Evolutionary conservation across 148 eudicot genomes (phyloP), one percentile per base, ranked within the genome.

Genomic region (Hydrangea macrophylla): DNA sequence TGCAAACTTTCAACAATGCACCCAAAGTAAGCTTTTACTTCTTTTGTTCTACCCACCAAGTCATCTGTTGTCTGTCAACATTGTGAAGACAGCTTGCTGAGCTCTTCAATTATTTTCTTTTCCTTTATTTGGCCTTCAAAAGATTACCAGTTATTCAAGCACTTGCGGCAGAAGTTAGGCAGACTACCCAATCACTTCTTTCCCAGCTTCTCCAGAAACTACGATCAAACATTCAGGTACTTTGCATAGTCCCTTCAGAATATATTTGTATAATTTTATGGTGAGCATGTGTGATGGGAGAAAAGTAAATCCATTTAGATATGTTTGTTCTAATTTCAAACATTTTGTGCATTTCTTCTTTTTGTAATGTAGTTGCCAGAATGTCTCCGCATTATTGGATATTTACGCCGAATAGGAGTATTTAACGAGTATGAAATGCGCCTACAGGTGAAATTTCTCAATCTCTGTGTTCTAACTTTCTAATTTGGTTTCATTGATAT

Each of bases 381-480:
- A 73, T 93, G 98, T 81, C 89, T 93, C 51, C 95, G 96, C 60
- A 93, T 93, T 42, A 93, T 93, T 72, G 96, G 98, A 80, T 93
- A 90, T 78, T 73, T 93, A 76, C 98, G 98, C 60, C 86, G 96
- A 71, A 88, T 90, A 69, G 98, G 95, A 81, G 92, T 86, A 68
- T 93, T 86, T 64, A 88, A 81, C 35, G 95, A 93, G 76, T 90
- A 93, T 81, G 98, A 93, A 77, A 88, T 93, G 90, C 98, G 96
- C 61, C 80, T 90, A 73, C 96, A 93, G 96, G 98, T 93, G 75
- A 75, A 70, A 20, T 50, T 35, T 58, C 31, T 58, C 35, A 36
- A 20, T 17, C 59, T 60, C 9, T 73, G 70, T 58, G 3, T 9
- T 6, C 12, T 39, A 10, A 7, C 12, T 6, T 9, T 39, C 11